Evolutionary conservation across 306 rosid species (phyloP).

Genomic region (Cucumis hystrix): DNA sequence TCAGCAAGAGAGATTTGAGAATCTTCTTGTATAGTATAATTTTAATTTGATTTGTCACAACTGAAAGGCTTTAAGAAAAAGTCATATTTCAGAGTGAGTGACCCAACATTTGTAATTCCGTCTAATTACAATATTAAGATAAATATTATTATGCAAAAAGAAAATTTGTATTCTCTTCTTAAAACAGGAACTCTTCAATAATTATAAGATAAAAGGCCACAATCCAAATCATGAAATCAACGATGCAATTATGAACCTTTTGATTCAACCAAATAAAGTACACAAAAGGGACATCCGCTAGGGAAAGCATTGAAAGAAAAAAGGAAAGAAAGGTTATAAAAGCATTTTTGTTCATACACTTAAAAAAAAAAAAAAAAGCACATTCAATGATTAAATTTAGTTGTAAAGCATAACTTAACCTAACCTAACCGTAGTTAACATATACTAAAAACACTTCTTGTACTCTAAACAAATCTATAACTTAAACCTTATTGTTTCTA

Average conservation of each 20-base stretch:
- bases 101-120: constrained; percentile 4
- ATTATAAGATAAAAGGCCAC: not conserved
- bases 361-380: no score
- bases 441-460: no score
- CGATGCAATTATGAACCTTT: not conserved
- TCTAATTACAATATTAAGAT: not conserved
- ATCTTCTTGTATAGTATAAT: not conserved
- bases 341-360: no score
- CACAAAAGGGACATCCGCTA: not conserved
- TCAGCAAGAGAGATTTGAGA: not conserved
- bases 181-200: not conserved
- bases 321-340: no score
- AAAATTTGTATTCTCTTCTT: not conserved
- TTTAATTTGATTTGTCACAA: not conserved
- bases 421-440: no score
- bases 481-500: no score
- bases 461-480: no score
- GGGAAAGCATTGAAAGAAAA: not conserved
- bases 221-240: not conserved
- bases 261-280: not conserved
- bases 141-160: not conserved
- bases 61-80: not conserved
- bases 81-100: not conserved
- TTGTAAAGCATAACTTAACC: no score
- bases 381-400: no score